Evolutionary conservation across 2,329 filamentous ascomycete species (phyloP).

Genomic region (Dothideomycetidae sp.): DNA sequence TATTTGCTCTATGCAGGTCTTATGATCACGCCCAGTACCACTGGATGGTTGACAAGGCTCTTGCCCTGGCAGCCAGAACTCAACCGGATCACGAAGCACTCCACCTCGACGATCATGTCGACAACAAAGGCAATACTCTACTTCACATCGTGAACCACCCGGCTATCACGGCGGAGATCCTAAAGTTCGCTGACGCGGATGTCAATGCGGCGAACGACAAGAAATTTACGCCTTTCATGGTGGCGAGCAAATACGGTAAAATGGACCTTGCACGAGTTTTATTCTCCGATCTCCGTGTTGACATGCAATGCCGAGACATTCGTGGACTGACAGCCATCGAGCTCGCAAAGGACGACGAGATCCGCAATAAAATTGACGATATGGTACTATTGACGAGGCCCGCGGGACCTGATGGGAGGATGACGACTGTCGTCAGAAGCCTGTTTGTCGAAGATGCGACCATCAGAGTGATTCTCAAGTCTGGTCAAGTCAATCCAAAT

Average conservation of each 20-base stretch:
- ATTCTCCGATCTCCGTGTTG: constrained; percentile 77
- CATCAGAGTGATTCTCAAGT: constrained; percentile 85
- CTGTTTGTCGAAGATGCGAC: constrained; percentile 97
- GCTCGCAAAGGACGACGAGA: constrained; percentile 92
- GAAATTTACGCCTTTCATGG: constrained; percentile 89
- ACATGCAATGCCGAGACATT: constrained; percentile 68
- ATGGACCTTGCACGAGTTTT: constrained; percentile 83
- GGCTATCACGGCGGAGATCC: constrained; percentile 56
- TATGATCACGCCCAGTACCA: constrained; percentile 86
- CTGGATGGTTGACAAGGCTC: constrained; percentile 70
- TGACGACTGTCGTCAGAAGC: constrained; percentile 83
- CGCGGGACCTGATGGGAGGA: constrained; percentile 59
- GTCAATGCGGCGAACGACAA: constrained; percentile 93
- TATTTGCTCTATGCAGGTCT: constrained; percentile 87
- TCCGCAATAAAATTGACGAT: constrained; percentile 92
- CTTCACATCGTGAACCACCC: constrained; percentile 91
- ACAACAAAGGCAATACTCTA: constrained; percentile 83
- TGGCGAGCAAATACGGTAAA: constrained; percentile 93
- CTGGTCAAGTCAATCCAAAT: constrained; percentile 67
- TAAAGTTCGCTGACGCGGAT: constrained; percentile 81
- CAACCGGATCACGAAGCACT: constrained; percentile 70
- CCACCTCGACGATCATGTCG: constrained; percentile 84
- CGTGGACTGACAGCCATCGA: constrained; percentile 89
- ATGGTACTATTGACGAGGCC: constrained; percentile 67
- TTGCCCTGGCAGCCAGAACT: constrained; percentile 56